Conservation (phyloP, 2,329 filamentous ascomycete genomes). For the Phaeosphaeria sp. region DNA sequence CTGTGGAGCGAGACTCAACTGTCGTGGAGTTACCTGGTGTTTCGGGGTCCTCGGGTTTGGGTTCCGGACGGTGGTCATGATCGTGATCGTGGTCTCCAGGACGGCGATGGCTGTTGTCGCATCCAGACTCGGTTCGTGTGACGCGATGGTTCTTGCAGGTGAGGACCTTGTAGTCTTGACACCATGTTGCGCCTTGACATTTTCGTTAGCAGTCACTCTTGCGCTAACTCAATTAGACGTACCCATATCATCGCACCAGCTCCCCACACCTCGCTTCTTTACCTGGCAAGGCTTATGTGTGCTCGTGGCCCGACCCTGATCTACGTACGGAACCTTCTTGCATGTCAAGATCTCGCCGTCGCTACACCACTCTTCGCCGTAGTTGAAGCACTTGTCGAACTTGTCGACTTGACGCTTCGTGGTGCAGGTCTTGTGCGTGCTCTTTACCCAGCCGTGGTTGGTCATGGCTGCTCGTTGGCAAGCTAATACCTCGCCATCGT, state of each 20-base stretch:
- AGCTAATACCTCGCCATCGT: neutral
- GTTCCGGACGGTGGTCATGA: neutral
- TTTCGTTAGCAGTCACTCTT: neutral
- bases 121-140: neutral
- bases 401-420: neutral
- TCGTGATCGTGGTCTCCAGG: neutral
- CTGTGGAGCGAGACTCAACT: neutral
- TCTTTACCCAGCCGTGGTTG: neutral
- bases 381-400: constrained; percentile 2
- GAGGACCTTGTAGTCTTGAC: neutral
- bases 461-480: neutral
- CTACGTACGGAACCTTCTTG: neutral
- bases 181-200: neutral
- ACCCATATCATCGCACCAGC: neutral
- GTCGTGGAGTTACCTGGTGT: neutral
- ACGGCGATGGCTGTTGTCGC: neutral
- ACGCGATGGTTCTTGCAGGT: neutral
- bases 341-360: neutral
- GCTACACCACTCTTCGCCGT: constrained; percentile 2
- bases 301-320: neutral
- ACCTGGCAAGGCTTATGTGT: neutral
- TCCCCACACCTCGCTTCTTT: neutral
- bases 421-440: neutral
- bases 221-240: neutral
- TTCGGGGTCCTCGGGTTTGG: neutral